Evolutionary conservation across 139 green algal genomes (phyloP), one percentile per base, ranked within the genome.

Genomic region (Micromonas pusilla): DNA sequence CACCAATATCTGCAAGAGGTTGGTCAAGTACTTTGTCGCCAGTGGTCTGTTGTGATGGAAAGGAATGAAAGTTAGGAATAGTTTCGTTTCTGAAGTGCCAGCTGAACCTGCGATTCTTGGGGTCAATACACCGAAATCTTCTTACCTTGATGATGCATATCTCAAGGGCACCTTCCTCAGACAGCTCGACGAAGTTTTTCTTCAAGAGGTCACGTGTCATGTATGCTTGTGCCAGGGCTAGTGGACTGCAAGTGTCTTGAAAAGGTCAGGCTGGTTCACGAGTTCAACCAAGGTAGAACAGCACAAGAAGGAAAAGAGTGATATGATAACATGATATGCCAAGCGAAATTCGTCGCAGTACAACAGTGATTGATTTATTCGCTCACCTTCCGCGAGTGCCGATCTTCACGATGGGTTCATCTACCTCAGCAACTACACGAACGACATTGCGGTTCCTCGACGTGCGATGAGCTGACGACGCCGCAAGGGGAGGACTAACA

Each of bases 1-100:
- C 96, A 63, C 96, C 96, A 63, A 99, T 98, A 84, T 99, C 96
- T 1, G 96, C 91, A 32, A 99, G 91, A 2, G 96, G 95, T 88
- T 97, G 91, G 80, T 91, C 92, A 31, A 98, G 87, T 21, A 99
- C 89, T 87, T 98, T 99, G 87, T 99, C 96, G n/a, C 96, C 96
- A 0, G 96, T 99, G 36, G 96, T 99, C 68, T 57, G n/a, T n/a
- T n/a, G n/a, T n/a, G n/a, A n/a, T n/a, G n/a, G n/a, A n/a, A n/a
- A n/a, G n/a, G n/a, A n/a, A n/a, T n/a, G n/a, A n/a, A n/a, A n/a
- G n/a, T n/a, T n/a, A n/a, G n/a, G n/a, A n/a, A 85, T 9, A 32
- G 45, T 9, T 57, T 57, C 45, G n/a, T n/a, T n/a, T n/a, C n/a
- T n/a, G n/a, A n/a, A n/a, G n/a, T n/a, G n/a, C n/a, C n/a, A n/a